Percentiles rank a stretch among this genome's conserved stretches.
phyloP scores from a whole-genome alignment of 495 filamentous ascomycete genomes.

The Cladorrhinum samala region DNA sequence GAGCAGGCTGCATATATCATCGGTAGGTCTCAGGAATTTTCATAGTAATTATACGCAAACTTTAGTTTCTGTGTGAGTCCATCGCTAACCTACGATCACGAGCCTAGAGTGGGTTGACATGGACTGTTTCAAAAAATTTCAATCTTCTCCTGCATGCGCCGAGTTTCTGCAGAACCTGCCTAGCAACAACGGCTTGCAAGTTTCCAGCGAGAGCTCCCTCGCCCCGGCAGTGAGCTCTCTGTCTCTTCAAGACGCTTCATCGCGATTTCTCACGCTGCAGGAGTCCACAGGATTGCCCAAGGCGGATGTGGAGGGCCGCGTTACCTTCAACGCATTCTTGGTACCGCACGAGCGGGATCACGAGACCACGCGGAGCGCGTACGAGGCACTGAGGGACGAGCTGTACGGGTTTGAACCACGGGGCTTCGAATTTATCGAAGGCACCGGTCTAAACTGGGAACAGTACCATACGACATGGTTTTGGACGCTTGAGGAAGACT shows the following conservation, averaged over 20 bases:
- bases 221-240: neutral
- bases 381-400: neutral
- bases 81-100: neutral
- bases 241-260: neutral
- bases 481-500: neutral
- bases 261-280: neutral
- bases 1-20: slow-evolving; percentile 25
- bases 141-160: slow-evolving; percentile 15
- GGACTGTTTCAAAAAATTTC: slow-evolving; percentile 19
- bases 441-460: neutral
- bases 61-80: neutral
- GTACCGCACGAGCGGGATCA: neutral
- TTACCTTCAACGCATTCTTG: slow-evolving; percentile 1
- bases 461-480: neutral
- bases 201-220: slow-evolving; percentile 2
- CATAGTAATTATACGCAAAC: no score
- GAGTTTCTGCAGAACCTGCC: slow-evolving; percentile 22
- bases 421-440: neutral
- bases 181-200: slow-evolving; percentile 6
- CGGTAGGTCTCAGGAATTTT: slow-evolving; percentile 11
- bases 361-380: neutral
- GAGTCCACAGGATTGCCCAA: neutral
- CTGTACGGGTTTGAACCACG: neutral
- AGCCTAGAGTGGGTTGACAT: slow-evolving; percentile 8
- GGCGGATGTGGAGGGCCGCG: neutral